phyloP scores from a whole-genome alignment of 305 asterid genomes.

The Rubia peregrina region DNA sequence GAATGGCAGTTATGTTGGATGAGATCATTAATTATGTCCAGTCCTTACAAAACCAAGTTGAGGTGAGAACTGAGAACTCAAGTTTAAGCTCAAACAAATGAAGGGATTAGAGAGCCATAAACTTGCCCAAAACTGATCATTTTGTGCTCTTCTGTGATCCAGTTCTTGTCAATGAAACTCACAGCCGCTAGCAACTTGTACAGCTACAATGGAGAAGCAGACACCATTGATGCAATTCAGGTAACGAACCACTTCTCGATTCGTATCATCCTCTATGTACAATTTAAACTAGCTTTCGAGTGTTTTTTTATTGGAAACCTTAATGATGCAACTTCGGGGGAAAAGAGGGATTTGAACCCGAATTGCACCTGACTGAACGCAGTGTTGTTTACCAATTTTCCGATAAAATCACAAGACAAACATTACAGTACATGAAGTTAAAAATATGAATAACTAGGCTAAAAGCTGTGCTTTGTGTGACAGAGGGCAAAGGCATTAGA shows the following conservation, averaged over 20 bases:
- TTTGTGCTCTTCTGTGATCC: slow-evolving; percentile 14
- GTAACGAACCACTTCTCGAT: slow-evolving; percentile 15
- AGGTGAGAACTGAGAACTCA: slow-evolving; percentile 50
- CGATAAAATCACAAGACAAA: neutral
- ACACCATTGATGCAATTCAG: slow-evolving; percentile 43
- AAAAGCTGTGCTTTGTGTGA: slow-evolving; percentile 10
- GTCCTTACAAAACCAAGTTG: slow-evolving; percentile 87
- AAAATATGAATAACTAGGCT: too few relatives aligned
- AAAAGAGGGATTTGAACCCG: too few relatives aligned
- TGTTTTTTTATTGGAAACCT: too few relatives aligned
- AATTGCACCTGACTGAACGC: too few relatives aligned
- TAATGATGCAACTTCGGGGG: too few relatives aligned
- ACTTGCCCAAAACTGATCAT: neutral
- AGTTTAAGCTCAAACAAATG: neutral
- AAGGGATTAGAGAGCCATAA: neutral
- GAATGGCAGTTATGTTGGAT: slow-evolving; percentile 95
- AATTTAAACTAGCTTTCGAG: too few relatives aligned
- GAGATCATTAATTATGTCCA: slow-evolving; percentile 82
- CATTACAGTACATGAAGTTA: neutral
- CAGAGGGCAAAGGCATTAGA: slow-evolving; percentile 61
- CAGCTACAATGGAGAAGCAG: slow-evolving; percentile 53
- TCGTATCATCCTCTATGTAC: neutral
- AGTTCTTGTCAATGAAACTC: slow-evolving; percentile 88
- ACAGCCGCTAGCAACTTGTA: slow-evolving; percentile 62
- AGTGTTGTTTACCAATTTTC: neutral